phyloP scores from a whole-genome alignment of 805 yeast species.

The Candida arabinofermentans region DNA sequence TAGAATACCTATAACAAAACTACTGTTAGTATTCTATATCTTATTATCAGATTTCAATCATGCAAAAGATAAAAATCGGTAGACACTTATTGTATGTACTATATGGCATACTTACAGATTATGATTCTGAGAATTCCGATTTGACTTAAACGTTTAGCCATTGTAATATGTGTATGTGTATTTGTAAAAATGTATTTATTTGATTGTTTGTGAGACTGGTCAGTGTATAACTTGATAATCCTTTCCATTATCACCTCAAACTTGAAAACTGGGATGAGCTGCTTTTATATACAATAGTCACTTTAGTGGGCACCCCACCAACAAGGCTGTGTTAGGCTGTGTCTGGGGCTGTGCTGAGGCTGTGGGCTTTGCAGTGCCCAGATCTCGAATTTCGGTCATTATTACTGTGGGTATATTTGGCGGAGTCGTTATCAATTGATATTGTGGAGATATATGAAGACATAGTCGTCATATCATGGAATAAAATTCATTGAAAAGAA shows the following conservation, averaged over 20 bases:
- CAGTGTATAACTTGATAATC: no score
- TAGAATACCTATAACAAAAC: not conserved
- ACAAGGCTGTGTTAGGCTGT: no score
- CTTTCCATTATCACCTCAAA: no score
- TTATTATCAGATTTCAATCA: not conserved
- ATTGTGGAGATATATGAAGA: no score
- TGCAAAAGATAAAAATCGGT: not conserved
- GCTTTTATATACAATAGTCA: not conserved
- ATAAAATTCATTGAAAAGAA: no score
- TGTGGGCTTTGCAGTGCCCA: not conserved
- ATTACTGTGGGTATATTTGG: no score
- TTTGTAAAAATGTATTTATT: not conserved
- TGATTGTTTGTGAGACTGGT: no score
- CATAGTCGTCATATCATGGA: no score
- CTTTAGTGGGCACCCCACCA: not conserved
- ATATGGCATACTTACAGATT: constrained; percentile 2
- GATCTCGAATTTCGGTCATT: not conserved
- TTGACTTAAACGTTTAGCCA: constrained; percentile 4
- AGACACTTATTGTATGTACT: no score
- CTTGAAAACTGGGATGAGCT: not conserved
- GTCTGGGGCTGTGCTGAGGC: not conserved
- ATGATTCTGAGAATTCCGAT: constrained; percentile 3
- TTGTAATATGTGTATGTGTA: not conserved
- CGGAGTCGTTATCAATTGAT: no score
- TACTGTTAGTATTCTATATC: not conserved